Base-by-base conservation (phyloP, 2,329 filamentous ascomycete genomes). In the Myriosclerotinia scirpicola region DNA sequence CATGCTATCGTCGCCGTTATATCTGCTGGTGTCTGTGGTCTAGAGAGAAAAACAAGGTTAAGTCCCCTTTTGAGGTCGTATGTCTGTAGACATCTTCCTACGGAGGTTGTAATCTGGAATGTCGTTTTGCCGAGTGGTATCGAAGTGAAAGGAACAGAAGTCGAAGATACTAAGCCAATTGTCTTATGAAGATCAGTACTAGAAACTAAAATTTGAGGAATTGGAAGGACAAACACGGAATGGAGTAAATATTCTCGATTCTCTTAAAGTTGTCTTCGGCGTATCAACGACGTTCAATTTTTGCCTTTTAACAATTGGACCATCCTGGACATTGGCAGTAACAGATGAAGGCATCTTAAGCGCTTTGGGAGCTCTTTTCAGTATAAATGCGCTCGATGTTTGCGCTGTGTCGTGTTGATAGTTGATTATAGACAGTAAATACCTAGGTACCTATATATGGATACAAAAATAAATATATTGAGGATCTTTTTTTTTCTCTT, bases 41-140 rank as follows among this genome's bases (percentile, higher is more conserved):
- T 85, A 26, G 92, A 97, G 68, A 99, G 86, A 78, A 99, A 99
- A 74, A 98, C 87, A 60, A 99, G 87, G 74, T 96, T 94, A 69
- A 99, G 85, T 56, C 94, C 94, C 73, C 89, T 87, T 77, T 90
- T 92, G 69, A 99, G 81, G 77, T 99, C 95, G 81, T 99, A 99
- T 0, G 95, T 99, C 79, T 99, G 95, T 56, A 99, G 84, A 67
- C 90, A 92, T 74, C 89, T 87, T 69, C 94, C 95, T 69, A 96
- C 91, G 0, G 92, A 98, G 40, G 95, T 99, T 44, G 95, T 98
- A 78, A 99, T 92, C 78, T 99, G 95, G 76, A 97, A 99, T 4
- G 93, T 96, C 0, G 92, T 94, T 79, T 96, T 97, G 67, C 95
- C 95, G 20, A 97, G 83, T 0, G 94, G 91, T 42, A 96, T 85